Base-by-base conservation (phyloP, 768 basidiomycete species). In the Symmetrospora coprosmae region DNA sequence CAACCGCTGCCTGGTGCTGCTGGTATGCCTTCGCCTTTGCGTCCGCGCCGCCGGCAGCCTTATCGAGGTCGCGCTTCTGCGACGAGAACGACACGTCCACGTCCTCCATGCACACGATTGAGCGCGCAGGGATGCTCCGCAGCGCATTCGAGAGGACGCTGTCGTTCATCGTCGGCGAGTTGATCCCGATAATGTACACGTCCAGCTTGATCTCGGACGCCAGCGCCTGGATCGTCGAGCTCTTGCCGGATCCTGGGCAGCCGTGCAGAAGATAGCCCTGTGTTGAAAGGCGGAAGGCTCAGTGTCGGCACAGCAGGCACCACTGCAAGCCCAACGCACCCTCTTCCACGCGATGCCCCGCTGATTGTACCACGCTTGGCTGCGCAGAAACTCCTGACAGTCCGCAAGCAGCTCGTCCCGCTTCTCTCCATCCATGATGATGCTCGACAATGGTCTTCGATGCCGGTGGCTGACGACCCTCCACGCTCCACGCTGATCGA, bases 111-210 rank as follows among this genome's bases (percentile, higher is more conserved):
- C 25, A 21, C 27, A 58, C 40, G 28, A 58, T 58, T 9, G 25
- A 28, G n/a, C 46, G 43, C 6, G 55, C 27, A 25, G 55, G 55
- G 11, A 58, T 46, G 4, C 28, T 30, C 19, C 55, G 8, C 31
- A 58, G 31, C 6, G 55, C 40, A 17, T 39, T 17, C 25, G n/a
- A 14, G 7, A 58, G 37, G 3, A 47, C n/a, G 2, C 21, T 23
- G 41, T 58, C 55, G 33, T 46, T 58, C 55, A 58, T 58, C 40
- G 25, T 58, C 6, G 55, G 55, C 3, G 55, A 58, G 21, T 58
- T 58, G 40, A 58, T 58, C 6, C 41, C 43, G 16, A 58, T 28
- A 4, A 58, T 38, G 21, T 58, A 58, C 9, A 58, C 55, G 30
- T 58, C 55, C 11, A 58, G 55, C 33, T 58, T 58, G 40, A 58